Conservation (phyloP, 2,329 filamentous ascomycete genomes). For the Penicillium sp. region DNA sequence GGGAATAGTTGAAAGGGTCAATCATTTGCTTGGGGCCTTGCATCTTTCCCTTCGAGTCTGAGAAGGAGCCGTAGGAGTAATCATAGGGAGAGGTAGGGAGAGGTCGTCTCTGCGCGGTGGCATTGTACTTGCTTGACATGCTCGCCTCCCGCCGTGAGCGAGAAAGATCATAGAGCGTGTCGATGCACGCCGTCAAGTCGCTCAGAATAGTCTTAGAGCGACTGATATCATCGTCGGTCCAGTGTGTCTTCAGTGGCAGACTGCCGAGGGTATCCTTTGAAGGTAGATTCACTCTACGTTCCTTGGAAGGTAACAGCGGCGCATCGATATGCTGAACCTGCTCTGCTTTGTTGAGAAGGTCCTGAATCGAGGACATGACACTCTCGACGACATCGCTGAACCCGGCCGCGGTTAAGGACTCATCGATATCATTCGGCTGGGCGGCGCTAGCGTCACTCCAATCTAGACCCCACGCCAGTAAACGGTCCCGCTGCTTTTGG, state of each 20-base stretch:
- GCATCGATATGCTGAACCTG: slow-evolving; percentile 49
- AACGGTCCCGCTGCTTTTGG: slow-evolving; percentile 59
- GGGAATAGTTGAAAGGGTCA: slow-evolving; percentile 25
- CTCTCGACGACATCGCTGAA: slow-evolving; percentile 61
- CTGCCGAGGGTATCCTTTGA: slow-evolving; percentile 30
- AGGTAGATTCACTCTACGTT: slow-evolving; percentile 29
- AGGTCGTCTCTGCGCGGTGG: slow-evolving; percentile 23
- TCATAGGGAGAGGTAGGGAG: slow-evolving; percentile 26
- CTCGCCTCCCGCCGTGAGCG: slow-evolving; percentile 47
- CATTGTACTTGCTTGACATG: slow-evolving; percentile 31
- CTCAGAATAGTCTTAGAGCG: slow-evolving; percentile 56
- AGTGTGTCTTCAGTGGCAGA: slow-evolving; percentile 38
- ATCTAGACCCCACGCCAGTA: slow-evolving; percentile 62
- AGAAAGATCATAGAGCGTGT: slow-evolving; percentile 62
- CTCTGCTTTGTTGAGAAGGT: slow-evolving; percentile 59
- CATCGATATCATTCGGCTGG: slow-evolving; percentile 58
- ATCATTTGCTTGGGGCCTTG: slow-evolving; percentile 22
- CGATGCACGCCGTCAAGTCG: slow-evolving; percentile 59
- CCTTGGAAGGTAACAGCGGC: slow-evolving; percentile 36
- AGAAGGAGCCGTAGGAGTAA: slow-evolving; percentile 35
- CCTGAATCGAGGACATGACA: slow-evolving; percentile 61
- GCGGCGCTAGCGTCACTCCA: slow-evolving; percentile 60
- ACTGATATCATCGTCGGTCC: slow-evolving; percentile 50
- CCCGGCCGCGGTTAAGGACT: slow-evolving; percentile 57
- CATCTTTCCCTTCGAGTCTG: slow-evolving; percentile 31